phyloP scores from a whole-genome alignment of 2,329 filamentous ascomycete genomes.

The Fusarium sp. region DNA sequence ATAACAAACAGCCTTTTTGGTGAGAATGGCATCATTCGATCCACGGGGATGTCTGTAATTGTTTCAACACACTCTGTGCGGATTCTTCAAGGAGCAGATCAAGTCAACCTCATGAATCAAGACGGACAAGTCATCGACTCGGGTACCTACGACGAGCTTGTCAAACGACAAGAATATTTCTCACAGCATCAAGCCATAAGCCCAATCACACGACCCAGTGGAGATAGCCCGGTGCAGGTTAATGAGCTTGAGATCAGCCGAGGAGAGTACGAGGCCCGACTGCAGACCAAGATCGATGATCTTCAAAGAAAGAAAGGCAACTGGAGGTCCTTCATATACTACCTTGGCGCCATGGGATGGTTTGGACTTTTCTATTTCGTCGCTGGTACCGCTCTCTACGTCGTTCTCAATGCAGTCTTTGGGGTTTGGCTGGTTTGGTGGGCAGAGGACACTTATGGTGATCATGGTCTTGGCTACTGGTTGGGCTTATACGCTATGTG shows the following conservation, averaged over 20 bases:
- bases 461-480: slow-evolving; percentile 1
- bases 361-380: not conserved
- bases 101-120: not conserved
- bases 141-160: not conserved
- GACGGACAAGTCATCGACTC: not conserved
- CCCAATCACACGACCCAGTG: too few relatives aligned
- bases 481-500: slow-evolving; percentile 5
- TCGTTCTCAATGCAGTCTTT: not conserved
- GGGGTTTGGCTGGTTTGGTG: slow-evolving; percentile 12
- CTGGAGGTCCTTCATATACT: slow-evolving; percentile 1
- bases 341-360: not conserved
- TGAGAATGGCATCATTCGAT: not conserved
- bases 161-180: not conserved
- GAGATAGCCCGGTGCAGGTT: too few relatives aligned
- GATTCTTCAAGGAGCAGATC: not conserved
- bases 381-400: not conserved
- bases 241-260: not conserved
- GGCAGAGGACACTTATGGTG: not conserved
- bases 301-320: slow-evolving; percentile 2
- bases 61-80: not conserved
- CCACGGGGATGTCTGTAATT: not conserved
- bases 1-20: not conserved
- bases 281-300: not conserved
- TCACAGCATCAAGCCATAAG: slow-evolving; percentile 1
- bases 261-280: not conserved